Percentiles rank a stretch among this genome's conserved stretches.
Conservation (phyloP, 805 yeast species). For the Priceomyces melissophilus region DNA sequence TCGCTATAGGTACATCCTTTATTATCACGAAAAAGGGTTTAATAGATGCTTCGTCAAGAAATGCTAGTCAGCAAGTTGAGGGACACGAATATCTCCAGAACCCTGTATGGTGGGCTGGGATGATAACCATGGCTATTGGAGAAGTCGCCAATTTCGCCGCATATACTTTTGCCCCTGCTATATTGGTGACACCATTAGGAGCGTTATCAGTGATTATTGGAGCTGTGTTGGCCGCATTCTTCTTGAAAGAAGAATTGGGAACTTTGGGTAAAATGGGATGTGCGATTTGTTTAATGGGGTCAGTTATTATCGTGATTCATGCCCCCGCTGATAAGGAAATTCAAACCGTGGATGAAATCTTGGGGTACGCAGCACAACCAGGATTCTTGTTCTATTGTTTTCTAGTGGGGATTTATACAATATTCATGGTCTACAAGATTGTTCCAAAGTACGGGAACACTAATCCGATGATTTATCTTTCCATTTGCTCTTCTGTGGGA, state of each 20-base stretch:
- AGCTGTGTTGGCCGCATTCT: conserved; percentile 82
- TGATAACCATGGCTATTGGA: conserved; percentile 85
- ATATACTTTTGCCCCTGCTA: conserved; percentile 92
- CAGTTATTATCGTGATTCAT: conserved; percentile 82
- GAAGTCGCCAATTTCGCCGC: conserved; percentile 93
- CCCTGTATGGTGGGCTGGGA: conserved; percentile 95
- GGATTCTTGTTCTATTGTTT: conserved; percentile 66
- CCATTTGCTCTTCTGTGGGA: conserved; percentile 87
- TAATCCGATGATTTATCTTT: conserved; percentile 85
- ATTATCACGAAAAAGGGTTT: conserved; percentile 87
- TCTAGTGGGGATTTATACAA: conserved; percentile 61
- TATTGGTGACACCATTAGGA: conserved; percentile 87
- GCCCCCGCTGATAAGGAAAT: conserved; percentile 95
- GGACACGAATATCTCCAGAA: conserved; percentile 76
- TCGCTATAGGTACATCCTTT: conserved; percentile 88
- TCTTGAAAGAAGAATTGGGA: conserved; percentile 83
- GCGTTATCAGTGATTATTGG: conserved; percentile 89
- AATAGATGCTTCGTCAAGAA: conserved; percentile 59
- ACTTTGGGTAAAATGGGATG: conserved; percentile 89
- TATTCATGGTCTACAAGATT: conserved; percentile 76
- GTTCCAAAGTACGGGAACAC: conserved; percentile 77
- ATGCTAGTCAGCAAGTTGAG: conserved; percentile 56
- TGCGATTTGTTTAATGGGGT: conserved; percentile 83
- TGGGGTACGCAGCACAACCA: conserved; percentile 75
- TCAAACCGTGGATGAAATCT: conserved; percentile 82